These are phyloP conservation scores for Phaeotremella fagi DNA, from an alignment of 768 basidiomycete species.

Conservation along the genomic window DNA sequence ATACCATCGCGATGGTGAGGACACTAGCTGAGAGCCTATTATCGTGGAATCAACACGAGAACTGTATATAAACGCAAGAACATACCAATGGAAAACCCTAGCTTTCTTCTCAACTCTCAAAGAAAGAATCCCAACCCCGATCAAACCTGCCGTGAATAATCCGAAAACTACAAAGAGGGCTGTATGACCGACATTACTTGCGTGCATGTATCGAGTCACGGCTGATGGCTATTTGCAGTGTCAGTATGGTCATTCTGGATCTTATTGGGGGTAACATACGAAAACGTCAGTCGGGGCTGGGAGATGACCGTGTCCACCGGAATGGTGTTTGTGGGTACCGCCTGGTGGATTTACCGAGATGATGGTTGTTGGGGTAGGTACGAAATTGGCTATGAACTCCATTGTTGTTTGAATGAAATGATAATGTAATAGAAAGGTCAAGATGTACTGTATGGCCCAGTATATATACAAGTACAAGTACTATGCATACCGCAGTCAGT, in stretches of 20 bases:
- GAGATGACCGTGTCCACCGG: slow-evolving; percentile 15
- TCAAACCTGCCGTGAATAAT: slow-evolving; percentile 31
- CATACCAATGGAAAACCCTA: slow-evolving; percentile 44
- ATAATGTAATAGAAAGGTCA: no score
- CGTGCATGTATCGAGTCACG: slow-evolving; percentile 19
- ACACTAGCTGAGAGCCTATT: slow-evolving; percentile 38
- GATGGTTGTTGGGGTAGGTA: slow-evolving; percentile 27
- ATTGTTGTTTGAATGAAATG: slow-evolving; percentile 22
- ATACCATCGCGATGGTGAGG: slow-evolving; percentile 42
- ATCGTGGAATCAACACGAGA: neutral
- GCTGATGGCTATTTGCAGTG: slow-evolving; percentile 17
- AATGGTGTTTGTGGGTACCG: slow-evolving; percentile 30
- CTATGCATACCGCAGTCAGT: no score
- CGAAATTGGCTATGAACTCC: slow-evolving; percentile 34
- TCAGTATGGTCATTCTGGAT: neutral
- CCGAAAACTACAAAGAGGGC: slow-evolving; percentile 42
- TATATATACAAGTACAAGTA: no score
- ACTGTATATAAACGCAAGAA: neutral
- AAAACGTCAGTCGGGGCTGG: slow-evolving; percentile 30
- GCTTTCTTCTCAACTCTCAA: slow-evolving; percentile 41
- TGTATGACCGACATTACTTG: slow-evolving; percentile 27
- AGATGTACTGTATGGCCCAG: no score
- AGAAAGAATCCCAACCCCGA: slow-evolving; percentile 31
- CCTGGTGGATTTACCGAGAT: slow-evolving; percentile 41
- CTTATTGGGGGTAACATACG: slow-evolving; percentile 10